These are phyloP conservation scores for Rhodamnia rubescens DNA, from an alignment of 345 rosid genomes.

Conservation along the genomic window DNA sequence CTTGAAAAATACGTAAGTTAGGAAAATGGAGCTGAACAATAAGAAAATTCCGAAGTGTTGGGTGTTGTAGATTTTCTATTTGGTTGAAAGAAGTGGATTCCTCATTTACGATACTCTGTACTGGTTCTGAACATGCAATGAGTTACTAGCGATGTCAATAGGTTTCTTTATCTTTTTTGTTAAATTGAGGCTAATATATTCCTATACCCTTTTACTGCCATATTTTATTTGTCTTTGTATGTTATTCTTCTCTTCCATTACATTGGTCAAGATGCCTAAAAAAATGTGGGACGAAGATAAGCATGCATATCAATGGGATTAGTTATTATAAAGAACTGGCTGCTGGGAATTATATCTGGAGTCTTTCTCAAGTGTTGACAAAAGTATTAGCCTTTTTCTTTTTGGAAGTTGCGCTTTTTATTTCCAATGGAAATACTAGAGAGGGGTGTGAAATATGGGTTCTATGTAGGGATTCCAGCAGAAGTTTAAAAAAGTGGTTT, in stretches of 20 bases:
- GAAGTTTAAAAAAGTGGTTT: not conserved
- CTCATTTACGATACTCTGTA: not conserved
- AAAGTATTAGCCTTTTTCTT: not conserved
- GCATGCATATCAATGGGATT: not conserved
- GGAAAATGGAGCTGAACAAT: not conserved
- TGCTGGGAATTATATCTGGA: not conserved
- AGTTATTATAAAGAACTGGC: not conserved
- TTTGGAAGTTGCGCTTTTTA: not conserved
- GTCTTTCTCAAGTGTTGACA: not conserved
- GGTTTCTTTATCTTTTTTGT: not conserved
- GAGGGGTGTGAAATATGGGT: slow-evolving; percentile 6
- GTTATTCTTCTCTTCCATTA: not conserved
- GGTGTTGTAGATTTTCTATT: not conserved
- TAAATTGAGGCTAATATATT: not conserved
- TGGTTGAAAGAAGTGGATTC: not conserved
- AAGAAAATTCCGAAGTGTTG: not conserved
- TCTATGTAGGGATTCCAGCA: slow-evolving; percentile 15
- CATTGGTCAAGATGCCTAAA: not conserved
- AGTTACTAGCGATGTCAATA: not conserved
- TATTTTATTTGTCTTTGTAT: not conserved
- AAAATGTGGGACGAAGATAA: not conserved
- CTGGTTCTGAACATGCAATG: not conserved
- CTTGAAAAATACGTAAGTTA: not conserved
- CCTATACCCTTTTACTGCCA: not conserved
- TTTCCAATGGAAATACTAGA: not conserved